phyloP scores from a whole-genome alignment of 331 rosid species.

The Quercus lobata region DNA sequence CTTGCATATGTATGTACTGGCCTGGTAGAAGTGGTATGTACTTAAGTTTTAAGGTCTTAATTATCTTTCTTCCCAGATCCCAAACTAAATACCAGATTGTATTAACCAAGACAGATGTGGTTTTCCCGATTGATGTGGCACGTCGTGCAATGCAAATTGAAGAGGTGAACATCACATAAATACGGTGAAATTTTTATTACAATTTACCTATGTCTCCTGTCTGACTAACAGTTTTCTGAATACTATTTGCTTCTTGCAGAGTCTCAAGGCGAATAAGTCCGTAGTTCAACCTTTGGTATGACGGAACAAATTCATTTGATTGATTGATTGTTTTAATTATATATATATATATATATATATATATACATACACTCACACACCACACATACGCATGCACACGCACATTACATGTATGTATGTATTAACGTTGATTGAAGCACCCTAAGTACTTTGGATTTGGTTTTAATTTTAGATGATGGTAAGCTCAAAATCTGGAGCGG shows the following conservation, averaged over 20 bases:
- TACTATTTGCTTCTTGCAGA: slow-evolving; percentile 33
- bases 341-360: too few relatives aligned
- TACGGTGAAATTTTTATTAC: background rate
- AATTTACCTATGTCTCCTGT: slow-evolving; percentile 7
- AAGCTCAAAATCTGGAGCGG: slow-evolving; percentile 96
- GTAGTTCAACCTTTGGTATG: slow-evolving; percentile 81
- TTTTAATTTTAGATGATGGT: slow-evolving; percentile 68
- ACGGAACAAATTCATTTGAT: slow-evolving; percentile 12
- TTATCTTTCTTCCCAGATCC: slow-evolving; percentile 49
- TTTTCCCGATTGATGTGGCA: slow-evolving; percentile 90
- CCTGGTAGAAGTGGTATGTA: background rate
- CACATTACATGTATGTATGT: too few relatives aligned
- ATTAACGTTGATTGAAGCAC: slow-evolving; percentile 1
- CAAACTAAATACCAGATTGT: slow-evolving; percentile 87
- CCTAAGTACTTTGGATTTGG: background rate
- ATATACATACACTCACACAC: too few relatives aligned
- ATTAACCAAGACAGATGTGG: slow-evolving; percentile 71
- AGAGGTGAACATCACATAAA: slow-evolving; percentile 47
- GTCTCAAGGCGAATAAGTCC: slow-evolving; percentile 63
- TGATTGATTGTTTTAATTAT: slow-evolving; percentile 2
- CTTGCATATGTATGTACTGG: background rate
- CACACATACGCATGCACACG: too few relatives aligned
- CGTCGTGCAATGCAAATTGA: slow-evolving; percentile 91
- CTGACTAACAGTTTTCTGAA: slow-evolving; percentile 28
- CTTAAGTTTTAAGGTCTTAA: slow-evolving; percentile 7